Percentiles rank a stretch among this genome's conserved stretches.
Conservation (phyloP, 306 rosid species). For the Cyamopsis tetragonoloba region DNA sequence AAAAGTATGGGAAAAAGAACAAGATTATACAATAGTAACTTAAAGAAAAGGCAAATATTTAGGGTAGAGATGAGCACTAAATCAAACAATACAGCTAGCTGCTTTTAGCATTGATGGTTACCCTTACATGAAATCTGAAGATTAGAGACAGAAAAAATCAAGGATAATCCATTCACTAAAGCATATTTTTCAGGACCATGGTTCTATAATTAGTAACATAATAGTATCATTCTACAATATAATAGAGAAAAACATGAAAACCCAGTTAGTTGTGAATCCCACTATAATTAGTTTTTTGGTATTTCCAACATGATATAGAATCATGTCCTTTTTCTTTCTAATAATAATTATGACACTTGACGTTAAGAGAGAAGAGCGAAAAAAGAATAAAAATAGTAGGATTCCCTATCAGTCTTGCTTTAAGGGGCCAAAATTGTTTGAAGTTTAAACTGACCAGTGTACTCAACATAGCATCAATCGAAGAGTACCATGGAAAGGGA, state of each 20-base stretch:
- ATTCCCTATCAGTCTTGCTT: background rate
- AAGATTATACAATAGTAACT: background rate
- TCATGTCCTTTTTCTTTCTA: background rate
- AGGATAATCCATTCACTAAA: background rate
- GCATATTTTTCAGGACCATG: background rate
- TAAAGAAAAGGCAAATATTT: background rate
- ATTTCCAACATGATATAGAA: background rate
- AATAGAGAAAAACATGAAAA: background rate
- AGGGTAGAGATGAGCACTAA: background rate
- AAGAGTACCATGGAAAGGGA: background rate
- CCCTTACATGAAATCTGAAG: background rate
- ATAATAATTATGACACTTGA: background rate
- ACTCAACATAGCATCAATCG: background rate
- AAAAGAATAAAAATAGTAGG: background rate
- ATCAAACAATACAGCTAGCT: background rate
- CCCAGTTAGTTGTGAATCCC: background rate
- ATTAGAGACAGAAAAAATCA: background rate
- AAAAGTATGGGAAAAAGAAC: background rate
- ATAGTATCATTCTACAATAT: no score
- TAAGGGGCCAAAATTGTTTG: background rate
- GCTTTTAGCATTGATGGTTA: background rate
- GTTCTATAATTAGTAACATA: background rate
- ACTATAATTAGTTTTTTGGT: background rate
- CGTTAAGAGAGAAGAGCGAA: background rate
- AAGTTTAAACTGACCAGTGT: background rate